These are phyloP conservation scores for Clarireedia paspali DNA, from an alignment of 2,329 filamentous ascomycete species.

Conservation along the genomic window DNA sequence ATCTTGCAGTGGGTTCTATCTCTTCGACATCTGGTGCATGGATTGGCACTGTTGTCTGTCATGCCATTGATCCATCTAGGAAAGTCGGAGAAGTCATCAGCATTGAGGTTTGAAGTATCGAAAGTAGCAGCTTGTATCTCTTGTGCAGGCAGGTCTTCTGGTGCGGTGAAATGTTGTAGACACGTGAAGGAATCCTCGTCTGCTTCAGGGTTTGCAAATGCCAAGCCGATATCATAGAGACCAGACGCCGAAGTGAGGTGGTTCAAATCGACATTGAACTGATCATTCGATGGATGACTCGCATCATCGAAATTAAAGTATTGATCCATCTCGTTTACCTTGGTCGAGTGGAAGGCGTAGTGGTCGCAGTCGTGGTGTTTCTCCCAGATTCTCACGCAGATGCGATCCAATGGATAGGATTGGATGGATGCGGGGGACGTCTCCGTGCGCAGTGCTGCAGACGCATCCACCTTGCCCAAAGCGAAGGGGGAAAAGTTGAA, in stretches of 20 bases:
- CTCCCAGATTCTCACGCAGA: not conserved
- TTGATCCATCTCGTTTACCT: constrained; percentile 45
- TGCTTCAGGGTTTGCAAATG: constrained; percentile 47
- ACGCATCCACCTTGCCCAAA: not conserved
- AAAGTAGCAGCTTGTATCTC: constrained; percentile 27
- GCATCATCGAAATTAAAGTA: constrained; percentile 56
- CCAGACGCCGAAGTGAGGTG: constrained; percentile 14
- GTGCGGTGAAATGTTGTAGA: constrained; percentile 47
- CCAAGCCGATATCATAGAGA: constrained; percentile 41
- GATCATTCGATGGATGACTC: constrained; percentile 10
- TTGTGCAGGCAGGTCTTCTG: constrained; percentile 27
- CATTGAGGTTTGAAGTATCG: constrained; percentile 30
- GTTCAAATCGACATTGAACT: not conserved
- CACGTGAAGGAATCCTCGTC: constrained; percentile 54
- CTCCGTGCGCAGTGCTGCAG: not conserved
- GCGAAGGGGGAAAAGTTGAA: not conserved
- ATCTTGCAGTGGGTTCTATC: constrained; percentile 53
- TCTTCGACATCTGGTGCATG: constrained; percentile 45
- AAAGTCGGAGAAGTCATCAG: constrained; percentile 36
- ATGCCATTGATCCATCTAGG: constrained; percentile 28
- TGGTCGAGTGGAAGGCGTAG: constrained; percentile 29
- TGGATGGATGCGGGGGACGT: not conserved
- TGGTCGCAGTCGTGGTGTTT: not conserved
- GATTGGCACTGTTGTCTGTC: constrained; percentile 23
- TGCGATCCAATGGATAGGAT: not conserved